These are phyloP conservation scores for Phytophthora fragariaefolia DNA, from an alignment of 352 stramenopile genomes.

Conservation along the genomic window DNA sequence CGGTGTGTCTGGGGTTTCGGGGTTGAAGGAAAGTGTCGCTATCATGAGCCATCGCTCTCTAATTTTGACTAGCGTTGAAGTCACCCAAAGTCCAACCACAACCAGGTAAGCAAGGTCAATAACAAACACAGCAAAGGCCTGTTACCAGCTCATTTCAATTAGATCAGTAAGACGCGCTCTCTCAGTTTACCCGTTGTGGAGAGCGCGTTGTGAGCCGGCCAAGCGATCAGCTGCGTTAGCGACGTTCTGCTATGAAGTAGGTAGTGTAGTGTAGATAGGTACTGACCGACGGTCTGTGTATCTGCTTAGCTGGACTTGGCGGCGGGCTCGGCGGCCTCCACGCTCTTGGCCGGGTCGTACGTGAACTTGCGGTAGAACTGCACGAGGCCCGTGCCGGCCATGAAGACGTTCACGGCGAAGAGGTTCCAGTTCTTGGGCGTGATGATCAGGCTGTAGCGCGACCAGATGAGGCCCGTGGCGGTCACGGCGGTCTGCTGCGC, in stretches of 20 bases:
- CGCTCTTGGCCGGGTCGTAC: conserved; percentile 39
- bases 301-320: conserved; percentile 17
- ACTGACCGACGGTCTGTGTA: no score
- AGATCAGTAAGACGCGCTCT: conserved; percentile 9
- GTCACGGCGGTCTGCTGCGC: conserved; percentile 81
- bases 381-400: conserved; percentile 76
- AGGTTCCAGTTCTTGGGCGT: conserved; percentile 92
- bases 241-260: conserved; percentile 4
- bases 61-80: background rate
- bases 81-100: no score
- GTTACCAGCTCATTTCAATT: conserved; percentile 14
- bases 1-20: background rate
- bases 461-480: conserved; percentile 88
- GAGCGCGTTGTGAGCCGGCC: background rate
- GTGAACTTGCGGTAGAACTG: conserved; percentile 86
- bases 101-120: background rate
- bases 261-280: conserved; percentile 12
- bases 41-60: background rate
- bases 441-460: conserved; percentile 88
- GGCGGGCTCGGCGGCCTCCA: conserved; percentile 9
- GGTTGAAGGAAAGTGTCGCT: background rate
- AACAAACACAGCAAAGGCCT: background rate
- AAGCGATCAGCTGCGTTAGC: background rate
- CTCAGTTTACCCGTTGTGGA: conserved; percentile 4
- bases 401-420: conserved; percentile 89